A percentile compares a stretch with the other conserved stretches of the same genome.
These are phyloP conservation scores for Pouteria glomerata DNA, from an alignment of 148 eudicot genomes.

Conservation along the genomic window DNA sequence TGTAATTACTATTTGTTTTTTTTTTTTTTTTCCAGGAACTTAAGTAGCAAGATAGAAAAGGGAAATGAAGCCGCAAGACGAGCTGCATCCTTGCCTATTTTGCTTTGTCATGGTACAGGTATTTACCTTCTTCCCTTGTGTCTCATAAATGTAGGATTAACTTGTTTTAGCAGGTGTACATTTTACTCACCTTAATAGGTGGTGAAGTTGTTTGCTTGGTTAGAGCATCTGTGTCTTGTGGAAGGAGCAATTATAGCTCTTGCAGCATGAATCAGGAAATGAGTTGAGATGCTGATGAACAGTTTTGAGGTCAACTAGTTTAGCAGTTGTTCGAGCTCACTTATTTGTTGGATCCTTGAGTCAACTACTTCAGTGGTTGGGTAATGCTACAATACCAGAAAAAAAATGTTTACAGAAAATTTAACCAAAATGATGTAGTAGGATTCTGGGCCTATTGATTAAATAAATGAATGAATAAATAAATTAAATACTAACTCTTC, in stretches of 20 bases:
- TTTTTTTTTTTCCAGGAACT: constrained; percentile 36
- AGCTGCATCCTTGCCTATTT: constrained; percentile 75
- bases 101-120: constrained; percentile 95
- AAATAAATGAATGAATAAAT: too few relatives aligned
- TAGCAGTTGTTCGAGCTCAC: not conserved
- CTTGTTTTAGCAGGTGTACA: not conserved
- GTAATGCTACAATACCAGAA: too few relatives aligned
- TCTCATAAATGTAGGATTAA: not conserved
- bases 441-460: too few relatives aligned
- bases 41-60: constrained; percentile 44
- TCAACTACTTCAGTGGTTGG: too few relatives aligned
- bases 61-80: constrained; percentile 53
- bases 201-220: not conserved
- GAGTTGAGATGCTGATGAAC: not conserved
- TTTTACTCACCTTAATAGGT: not conserved
- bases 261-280: not conserved
- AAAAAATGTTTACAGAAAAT: too few relatives aligned
- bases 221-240: not conserved
- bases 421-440: too few relatives aligned
- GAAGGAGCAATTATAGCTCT: not conserved
- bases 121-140: constrained; percentile 5
- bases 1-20: not conserved
- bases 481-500: too few relatives aligned
- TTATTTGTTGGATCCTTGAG: not conserved
- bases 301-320: not conserved